Evolutionary conservation across 2,329 filamentous ascomycete species (phyloP).

Genomic region (Verticillium albo-atrum): DNA sequence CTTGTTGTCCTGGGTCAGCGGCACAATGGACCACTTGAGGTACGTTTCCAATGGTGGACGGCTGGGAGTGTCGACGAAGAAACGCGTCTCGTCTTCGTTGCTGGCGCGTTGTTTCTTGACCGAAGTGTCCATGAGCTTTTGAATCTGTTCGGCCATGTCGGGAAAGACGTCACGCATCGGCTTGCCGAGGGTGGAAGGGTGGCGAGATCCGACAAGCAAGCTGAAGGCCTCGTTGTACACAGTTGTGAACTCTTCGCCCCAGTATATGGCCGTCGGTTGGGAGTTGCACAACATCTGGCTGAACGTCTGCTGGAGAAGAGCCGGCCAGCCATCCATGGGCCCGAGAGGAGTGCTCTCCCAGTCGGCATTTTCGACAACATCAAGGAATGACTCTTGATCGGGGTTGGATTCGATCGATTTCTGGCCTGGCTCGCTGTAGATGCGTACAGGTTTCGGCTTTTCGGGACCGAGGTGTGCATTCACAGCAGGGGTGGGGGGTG

Average conservation of each 20-base stretch:
- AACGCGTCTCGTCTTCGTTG: slow-evolving; percentile 38
- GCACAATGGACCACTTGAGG: slow-evolving; percentile 42
- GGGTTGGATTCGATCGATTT: slow-evolving; percentile 28
- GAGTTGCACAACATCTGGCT: slow-evolving; percentile 39
- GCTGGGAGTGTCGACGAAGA: slow-evolving; percentile 38
- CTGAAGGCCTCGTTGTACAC: slow-evolving; percentile 67
- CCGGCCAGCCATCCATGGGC: slow-evolving; percentile 40
- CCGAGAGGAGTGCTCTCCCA: slow-evolving; percentile 44
- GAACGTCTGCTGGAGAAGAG: slow-evolving; percentile 39
- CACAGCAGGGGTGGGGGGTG: background rate
- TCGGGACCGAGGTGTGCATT: background rate
- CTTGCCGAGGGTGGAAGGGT: slow-evolving; percentile 59
- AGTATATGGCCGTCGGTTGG: slow-evolving; percentile 55
- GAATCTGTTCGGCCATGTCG: slow-evolving; percentile 53
- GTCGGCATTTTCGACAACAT: slow-evolving; percentile 35
- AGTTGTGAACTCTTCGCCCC: slow-evolving; percentile 57
- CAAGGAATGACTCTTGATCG: slow-evolving; percentile 31
- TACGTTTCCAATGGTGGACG: slow-evolving; percentile 41
- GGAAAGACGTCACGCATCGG: slow-evolving; percentile 39
- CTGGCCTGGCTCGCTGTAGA: slow-evolving; percentile 20
- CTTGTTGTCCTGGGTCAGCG: slow-evolving; percentile 36
- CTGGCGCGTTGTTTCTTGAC: slow-evolving; percentile 24
- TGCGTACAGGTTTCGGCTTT: slow-evolving; percentile 11
- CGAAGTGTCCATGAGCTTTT: slow-evolving; percentile 28
- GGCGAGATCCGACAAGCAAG: slow-evolving; percentile 58